Conservation (phyloP, 371 early-diverging fungal species). For the Gilbertella persicaria region DNA sequence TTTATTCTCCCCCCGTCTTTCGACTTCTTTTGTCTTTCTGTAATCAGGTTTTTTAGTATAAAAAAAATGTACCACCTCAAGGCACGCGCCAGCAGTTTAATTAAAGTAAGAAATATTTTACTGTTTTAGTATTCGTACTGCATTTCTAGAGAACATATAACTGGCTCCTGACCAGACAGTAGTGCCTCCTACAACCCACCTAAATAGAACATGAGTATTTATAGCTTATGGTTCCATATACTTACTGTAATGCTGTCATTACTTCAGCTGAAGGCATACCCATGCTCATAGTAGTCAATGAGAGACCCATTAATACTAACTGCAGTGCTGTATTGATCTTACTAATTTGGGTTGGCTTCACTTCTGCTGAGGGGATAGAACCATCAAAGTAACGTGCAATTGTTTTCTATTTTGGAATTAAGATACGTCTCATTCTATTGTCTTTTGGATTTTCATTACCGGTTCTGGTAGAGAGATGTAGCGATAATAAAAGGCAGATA, state of each 20-base stretch:
- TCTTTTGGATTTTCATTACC: slow-evolving; percentile 31
- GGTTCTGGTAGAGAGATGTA: slow-evolving; percentile 90
- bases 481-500: slow-evolving; percentile 82
- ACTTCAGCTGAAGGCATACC: slow-evolving; percentile 32
- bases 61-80: neutral
- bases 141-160: slow-evolving; percentile 77
- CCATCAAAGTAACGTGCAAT: slow-evolving; percentile 85
- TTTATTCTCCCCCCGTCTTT: neutral
- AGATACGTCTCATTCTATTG: neutral
- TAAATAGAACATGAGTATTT: slow-evolving; percentile 19
- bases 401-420: slow-evolving; percentile 65
- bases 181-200: slow-evolving; percentile 76
- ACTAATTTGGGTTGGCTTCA: slow-evolving; percentile 84
- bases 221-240: neutral
- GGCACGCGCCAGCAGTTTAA: neutral
- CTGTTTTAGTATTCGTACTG: slow-evolving; percentile 60
- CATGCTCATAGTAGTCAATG: slow-evolving; percentile 57
- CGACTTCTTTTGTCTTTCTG: neutral
- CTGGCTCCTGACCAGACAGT: slow-evolving; percentile 81
- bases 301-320: slow-evolving; percentile 75
- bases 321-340: slow-evolving; percentile 94
- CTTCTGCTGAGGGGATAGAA: slow-evolving; percentile 89
- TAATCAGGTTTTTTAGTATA: neutral
- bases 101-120: slow-evolving; percentile 1
- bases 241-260: slow-evolving; percentile 48